phyloP scores from a whole-genome alignment of 2,329 filamentous ascomycete species.

The Boeremia lycopersici region DNA sequence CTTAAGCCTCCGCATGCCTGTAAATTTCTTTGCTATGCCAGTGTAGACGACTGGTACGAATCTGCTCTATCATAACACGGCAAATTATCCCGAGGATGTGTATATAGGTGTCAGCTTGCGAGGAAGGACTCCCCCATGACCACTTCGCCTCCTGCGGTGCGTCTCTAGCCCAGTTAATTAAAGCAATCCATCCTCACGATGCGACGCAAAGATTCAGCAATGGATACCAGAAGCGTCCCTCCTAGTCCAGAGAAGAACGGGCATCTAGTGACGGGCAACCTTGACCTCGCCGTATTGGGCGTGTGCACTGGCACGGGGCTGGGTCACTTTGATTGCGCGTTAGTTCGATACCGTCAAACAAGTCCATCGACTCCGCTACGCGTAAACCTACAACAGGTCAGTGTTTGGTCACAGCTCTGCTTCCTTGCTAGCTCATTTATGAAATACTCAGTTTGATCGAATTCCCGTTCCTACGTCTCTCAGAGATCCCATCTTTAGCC shows the following conservation, averaged over 20 bases:
- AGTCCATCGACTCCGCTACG: slow-evolving; percentile 60
- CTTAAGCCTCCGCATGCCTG: not conserved
- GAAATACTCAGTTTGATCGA: slow-evolving; percentile 57
- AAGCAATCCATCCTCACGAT: slow-evolving; percentile 6
- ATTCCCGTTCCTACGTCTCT: slow-evolving; percentile 59
- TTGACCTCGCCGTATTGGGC: slow-evolving; percentile 62
- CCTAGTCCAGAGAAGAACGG: not conserved
- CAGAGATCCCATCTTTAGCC: slow-evolving; percentile 63
- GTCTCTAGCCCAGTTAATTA: slow-evolving; percentile 13
- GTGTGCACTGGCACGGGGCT: slow-evolving; percentile 62
- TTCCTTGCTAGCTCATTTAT: not conserved
- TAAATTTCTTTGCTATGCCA: not conserved
- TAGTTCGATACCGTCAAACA: slow-evolving; percentile 62
- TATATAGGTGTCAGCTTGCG: not conserved
- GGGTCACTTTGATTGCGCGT: slow-evolving; percentile 64
- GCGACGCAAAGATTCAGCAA: slow-evolving; percentile 24
- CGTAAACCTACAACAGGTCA: slow-evolving; percentile 57
- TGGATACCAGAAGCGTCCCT: slow-evolving; percentile 7
- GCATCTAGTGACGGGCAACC: slow-evolving; percentile 12
- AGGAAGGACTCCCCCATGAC: not conserved
- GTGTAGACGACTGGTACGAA: not conserved
- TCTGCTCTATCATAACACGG: not conserved
- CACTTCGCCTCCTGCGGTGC: not conserved
- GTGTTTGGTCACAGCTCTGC: not conserved
- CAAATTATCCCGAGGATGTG: not conserved